A percentile compares a stretch with the other conserved stretches of the same genome.
These are phyloP conservation scores for Entelexis sorbosivorans DNA, from an alignment of 1,139 yeast species.

Conservation along the genomic window DNA sequence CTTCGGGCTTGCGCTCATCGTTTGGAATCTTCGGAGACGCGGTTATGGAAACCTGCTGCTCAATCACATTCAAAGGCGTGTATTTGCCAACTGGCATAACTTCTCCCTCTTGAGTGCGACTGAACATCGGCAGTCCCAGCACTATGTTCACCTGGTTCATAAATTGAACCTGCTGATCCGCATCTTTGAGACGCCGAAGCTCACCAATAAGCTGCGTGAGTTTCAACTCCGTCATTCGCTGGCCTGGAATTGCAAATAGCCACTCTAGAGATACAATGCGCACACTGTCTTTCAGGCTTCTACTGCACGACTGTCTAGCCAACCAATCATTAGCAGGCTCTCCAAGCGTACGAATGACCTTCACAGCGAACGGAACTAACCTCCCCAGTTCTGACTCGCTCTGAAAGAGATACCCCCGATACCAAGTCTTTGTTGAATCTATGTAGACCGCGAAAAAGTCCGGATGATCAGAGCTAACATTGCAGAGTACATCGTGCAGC, in stretches of 20 bases:
- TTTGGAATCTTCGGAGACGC: not conserved
- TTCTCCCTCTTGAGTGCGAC: not conserved
- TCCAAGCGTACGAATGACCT: not conserved
- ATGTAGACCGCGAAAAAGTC: conserved; percentile 1
- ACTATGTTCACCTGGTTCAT: not conserved
- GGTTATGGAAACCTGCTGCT: not conserved
- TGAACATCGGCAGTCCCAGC: not conserved
- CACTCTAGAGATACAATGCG: not conserved
- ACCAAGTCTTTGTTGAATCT: not conserved
- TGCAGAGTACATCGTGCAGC: not conserved
- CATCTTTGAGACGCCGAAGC: not conserved
- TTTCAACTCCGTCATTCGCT: not conserved
- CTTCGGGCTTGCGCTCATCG: not conserved
- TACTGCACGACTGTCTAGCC: not conserved
- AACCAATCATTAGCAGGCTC: not conserved
- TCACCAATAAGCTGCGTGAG: not conserved
- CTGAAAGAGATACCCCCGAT: not conserved
- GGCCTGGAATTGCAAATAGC: not conserved
- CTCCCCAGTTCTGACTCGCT: not conserved
- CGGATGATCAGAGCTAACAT: not conserved
- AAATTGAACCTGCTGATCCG: not conserved
- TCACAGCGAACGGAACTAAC: not conserved
- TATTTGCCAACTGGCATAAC: not conserved
- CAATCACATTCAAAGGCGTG: not conserved
- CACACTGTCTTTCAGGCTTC: not conserved